Conservation (phyloP, 2,329 filamentous ascomycete genomes). For the Alternaria brassicicola region DNA sequence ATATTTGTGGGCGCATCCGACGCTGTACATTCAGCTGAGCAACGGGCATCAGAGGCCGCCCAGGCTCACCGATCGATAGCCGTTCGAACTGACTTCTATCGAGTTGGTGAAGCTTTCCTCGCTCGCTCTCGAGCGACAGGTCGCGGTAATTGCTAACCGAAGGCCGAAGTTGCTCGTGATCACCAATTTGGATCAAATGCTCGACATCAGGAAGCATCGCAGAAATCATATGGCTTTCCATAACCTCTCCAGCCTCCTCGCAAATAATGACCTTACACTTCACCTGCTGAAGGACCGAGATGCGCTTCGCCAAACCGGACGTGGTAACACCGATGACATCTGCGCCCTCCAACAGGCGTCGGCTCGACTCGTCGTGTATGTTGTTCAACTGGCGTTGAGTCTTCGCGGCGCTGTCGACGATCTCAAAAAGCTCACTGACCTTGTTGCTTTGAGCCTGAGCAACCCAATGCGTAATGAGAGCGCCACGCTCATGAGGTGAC, state of each 20-base stretch:
- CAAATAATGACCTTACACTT: constrained; percentile 65
- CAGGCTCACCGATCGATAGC: constrained; percentile 48
- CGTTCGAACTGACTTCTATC: constrained; percentile 69
- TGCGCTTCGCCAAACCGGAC: constrained; percentile 63
- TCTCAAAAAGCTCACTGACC: constrained; percentile 21
- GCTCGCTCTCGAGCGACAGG: constrained; percentile 58
- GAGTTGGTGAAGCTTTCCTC: constrained; percentile 59
- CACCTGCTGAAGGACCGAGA: constrained; percentile 58
- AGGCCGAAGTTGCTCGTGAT: constrained; percentile 67
- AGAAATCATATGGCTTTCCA: constrained; percentile 68
- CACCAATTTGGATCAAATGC: constrained; percentile 68
- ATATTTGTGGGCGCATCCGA: constrained; percentile 69
- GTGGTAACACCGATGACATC: constrained; percentile 67
- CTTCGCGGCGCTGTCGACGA: constrained; percentile 10
- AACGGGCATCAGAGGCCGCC: constrained; percentile 31
- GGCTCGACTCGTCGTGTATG: constrained; percentile 48
- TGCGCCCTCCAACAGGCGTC: constrained; percentile 50
- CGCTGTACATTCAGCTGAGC: constrained; percentile 62
- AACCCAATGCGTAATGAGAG: constrained; percentile 23
- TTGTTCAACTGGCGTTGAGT: constrained; percentile 20
- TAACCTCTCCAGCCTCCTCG: constrained; percentile 72
- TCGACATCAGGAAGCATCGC: constrained; percentile 65
- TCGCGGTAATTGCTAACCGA: constrained; percentile 60
- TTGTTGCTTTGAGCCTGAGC: constrained; percentile 18
- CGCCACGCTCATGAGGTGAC: constrained; percentile 14